Evolutionary conservation across 2,329 filamentous ascomycete species (phyloP).

Genomic region (Phialocephala subalpina): DNA sequence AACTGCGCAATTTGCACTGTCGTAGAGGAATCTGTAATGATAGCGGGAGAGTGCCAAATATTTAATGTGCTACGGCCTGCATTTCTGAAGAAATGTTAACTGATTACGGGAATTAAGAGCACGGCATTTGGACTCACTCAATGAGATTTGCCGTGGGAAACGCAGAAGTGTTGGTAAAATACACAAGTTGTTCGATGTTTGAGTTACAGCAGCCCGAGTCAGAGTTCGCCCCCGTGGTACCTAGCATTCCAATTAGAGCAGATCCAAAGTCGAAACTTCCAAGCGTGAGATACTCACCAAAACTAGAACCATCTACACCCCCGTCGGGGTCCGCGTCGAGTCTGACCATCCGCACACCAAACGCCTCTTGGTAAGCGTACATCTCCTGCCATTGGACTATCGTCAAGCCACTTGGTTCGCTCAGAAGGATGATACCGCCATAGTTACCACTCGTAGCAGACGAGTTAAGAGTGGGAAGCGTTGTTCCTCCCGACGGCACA

Average conservation of each 20-base stretch:
- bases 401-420: conserved; percentile 49
- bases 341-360: conserved; percentile 33
- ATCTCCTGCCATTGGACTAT: conserved; percentile 62
- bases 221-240: too few species aligned
- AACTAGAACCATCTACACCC: too few species aligned
- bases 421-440: conserved; percentile 43
- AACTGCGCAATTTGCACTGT: conserved; percentile 63
- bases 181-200: conserved; percentile 56
- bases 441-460: conserved; percentile 58
- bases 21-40: conserved; percentile 58
- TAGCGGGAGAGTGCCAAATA: conserved; percentile 66
- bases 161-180: conserved; percentile 56
- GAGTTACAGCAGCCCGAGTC: conserved; percentile 55
- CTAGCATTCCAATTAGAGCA: too few species aligned
- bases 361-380: conserved; percentile 59
- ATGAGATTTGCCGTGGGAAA: conserved; percentile 64
- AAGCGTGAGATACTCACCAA: too few species aligned
- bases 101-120: too few species aligned
- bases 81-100: too few species aligned
- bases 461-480: conserved; percentile 59
- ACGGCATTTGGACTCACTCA: too few species aligned
- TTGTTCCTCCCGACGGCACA: conserved; percentile 58
- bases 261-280: conserved; percentile 5
- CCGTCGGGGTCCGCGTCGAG: conserved; percentile 12
- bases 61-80: conserved; percentile 57